Base-by-base conservation (phyloP, 306 rosid genomes). In the Morella rubra region DNA sequence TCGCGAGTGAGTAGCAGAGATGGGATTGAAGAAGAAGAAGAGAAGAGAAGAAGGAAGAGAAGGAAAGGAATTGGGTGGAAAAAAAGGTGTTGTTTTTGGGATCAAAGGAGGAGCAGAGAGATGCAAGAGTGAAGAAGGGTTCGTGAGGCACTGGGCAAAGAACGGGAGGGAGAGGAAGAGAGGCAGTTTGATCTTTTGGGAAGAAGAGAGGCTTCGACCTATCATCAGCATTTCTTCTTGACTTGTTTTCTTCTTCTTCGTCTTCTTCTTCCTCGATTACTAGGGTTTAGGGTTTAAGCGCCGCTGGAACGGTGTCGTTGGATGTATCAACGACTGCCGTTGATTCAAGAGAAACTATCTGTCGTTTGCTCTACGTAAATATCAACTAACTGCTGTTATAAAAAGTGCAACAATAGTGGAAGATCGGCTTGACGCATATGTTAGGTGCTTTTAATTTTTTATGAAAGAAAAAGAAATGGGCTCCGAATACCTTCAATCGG, bases 1-100 rank as follows among this genome's bases (percentile, higher is more conserved):
- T 94, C 98, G 14, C 96, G 97, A 54, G 80, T 81, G 65, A 91
- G 86, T 14, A 82, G 70, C 13, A 85, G 74, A 6, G 79, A 22
- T n/a, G 27, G 41, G 5, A 50, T 61, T 2, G 90, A 44, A 0
- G 84, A 61, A 11, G 77, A 78, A 24, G 85, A 77, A 53, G 81
- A n/a, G n/a, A n/a, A n/a, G n/a, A n/a, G n/a, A n/a, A n/a, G n/a
- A n/a, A 77, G 77, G 60, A 79, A 59, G 1, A 24, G 27, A 40
- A 67, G 11, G 40, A 71, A 6, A 47, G 32, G 76, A 49, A 40
- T 13, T 19, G 62, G 14, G 18, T 13, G 49, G 62, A 8, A 69
- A 68, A 7, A 40, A 37, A 16, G 44, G 41, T 64, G 78, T 45
- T 27, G 52, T 32, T 37, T 27, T 49, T 14, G 52, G 52, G 13